phyloP scores from a whole-genome alignment of 768 basidiomycete species.

The Boletus pseudopeckii region DNA sequence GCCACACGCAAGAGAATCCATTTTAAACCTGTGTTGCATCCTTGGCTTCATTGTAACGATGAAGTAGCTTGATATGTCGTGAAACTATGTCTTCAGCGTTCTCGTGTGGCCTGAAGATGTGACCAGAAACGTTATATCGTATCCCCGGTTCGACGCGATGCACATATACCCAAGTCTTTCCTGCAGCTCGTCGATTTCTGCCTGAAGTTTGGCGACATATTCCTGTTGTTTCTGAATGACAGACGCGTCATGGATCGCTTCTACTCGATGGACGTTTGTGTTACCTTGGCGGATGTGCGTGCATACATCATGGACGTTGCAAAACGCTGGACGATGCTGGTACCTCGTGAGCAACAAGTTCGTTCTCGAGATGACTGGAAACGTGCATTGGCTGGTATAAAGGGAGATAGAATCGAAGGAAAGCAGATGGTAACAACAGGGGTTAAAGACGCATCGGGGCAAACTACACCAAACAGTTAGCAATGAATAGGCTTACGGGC shows the following conservation, averaged over 20 bases:
- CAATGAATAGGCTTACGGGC: no score
- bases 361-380: not conserved
- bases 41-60: slow-evolving; percentile 78
- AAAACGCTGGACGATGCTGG: not conserved
- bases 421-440: slow-evolving; percentile 1
- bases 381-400: not conserved
- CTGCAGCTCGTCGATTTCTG: slow-evolving; percentile 48
- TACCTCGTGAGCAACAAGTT: not conserved
- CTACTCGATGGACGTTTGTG: not conserved
- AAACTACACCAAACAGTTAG: slow-evolving; percentile 14
- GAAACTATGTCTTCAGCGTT: slow-evolving; percentile 60
- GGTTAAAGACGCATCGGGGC: slow-evolving; percentile 1
- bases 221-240: slow-evolving; percentile 48
- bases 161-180: slow-evolving; percentile 41
- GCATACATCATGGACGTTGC: slow-evolving; percentile 24
- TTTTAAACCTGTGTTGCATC: slow-evolving; percentile 69
- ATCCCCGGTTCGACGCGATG: not conserved
- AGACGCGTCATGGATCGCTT: not conserved
- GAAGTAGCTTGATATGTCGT: slow-evolving; percentile 66
- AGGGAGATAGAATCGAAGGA: not conserved
- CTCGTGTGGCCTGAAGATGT: slow-evolving; percentile 35
- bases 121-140: not conserved
- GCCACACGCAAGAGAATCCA: not conserved
- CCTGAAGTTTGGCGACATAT: slow-evolving; percentile 44
- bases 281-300: slow-evolving; percentile 30